These are phyloP conservation scores for Penicillium cinerascens DNA, from an alignment of 495 filamentous ascomycete genomes.

Conservation along the genomic window DNA sequence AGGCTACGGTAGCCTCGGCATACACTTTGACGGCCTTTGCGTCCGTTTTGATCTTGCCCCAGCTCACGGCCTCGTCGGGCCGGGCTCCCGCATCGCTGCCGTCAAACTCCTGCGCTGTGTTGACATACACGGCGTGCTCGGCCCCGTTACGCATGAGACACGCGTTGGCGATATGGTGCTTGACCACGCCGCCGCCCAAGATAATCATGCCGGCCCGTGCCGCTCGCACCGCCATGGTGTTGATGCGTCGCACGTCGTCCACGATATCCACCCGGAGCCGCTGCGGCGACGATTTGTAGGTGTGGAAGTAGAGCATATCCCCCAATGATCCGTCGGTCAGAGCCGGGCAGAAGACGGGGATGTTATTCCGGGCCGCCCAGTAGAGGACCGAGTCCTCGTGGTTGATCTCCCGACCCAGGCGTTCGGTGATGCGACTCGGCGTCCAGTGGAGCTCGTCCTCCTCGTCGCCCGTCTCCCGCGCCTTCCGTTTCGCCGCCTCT, in stretches of 20 bases:
- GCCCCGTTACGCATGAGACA: constrained; percentile 96
- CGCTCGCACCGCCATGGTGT: constrained; percentile 81
- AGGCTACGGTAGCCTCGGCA: constrained; percentile 85
- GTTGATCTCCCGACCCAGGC: constrained; percentile 88
- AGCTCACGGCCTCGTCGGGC: constrained; percentile 94
- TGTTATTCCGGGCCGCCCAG: constrained; percentile 91
- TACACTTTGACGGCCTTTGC: constrained; percentile 91
- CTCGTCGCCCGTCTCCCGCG: constrained; percentile 45
- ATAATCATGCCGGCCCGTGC: constrained; percentile 89
- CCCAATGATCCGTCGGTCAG: constrained; percentile 91
- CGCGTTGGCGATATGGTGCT: constrained; percentile 97
- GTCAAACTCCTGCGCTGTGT: constrained; percentile 95
- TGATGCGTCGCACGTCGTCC: constrained; percentile 83
- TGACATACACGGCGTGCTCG: constrained; percentile 93
- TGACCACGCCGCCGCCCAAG: constrained; percentile 86
- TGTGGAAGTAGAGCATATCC: constrained; percentile 98
- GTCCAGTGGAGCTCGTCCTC: constrained; percentile 83
- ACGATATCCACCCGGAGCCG: constrained; percentile 84
- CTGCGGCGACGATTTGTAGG: constrained; percentile 75
- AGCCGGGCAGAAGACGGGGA: constrained; percentile 94
- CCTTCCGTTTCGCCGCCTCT: constrained; percentile 59
- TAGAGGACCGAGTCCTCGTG: constrained; percentile 84
- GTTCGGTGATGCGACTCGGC: constrained; percentile 78
- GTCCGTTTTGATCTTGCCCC: constrained; percentile 93
- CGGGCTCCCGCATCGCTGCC: constrained; percentile 94